These are phyloP conservation scores for Ambrosia artemisiifolia DNA, from an alignment of 129 eudicot genomes.

Conservation along the genomic window DNA sequence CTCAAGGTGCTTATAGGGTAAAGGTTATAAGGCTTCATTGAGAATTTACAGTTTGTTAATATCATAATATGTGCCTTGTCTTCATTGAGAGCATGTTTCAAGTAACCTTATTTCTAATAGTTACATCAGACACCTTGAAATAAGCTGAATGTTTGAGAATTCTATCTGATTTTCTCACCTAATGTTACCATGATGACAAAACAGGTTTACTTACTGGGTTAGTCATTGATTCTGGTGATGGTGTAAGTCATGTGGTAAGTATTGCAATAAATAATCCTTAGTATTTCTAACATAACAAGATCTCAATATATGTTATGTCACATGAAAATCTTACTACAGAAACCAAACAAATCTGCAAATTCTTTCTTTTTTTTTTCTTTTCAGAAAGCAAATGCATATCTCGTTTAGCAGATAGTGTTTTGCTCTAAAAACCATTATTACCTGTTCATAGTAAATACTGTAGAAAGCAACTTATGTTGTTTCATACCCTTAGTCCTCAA, in stretches of 20 bases:
- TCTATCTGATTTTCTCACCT: neutral
- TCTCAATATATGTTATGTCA: neutral
- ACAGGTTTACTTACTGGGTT: constrained; percentile 95
- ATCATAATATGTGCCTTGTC: neutral
- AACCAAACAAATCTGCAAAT: neutral
- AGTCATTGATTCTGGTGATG: constrained; percentile 98
- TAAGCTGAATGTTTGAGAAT: constrained; percentile 10
- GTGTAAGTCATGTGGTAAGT: constrained; percentile 97
- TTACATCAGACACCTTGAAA: neutral
- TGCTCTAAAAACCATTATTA: neutral
- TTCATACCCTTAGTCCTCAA: neutral
- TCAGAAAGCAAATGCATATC: neutral
- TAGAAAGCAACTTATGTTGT: constrained; percentile 6
- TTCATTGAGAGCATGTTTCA: constrained; percentile 6
- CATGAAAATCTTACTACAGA: constrained; percentile 1
- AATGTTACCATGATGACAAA: constrained; percentile 15
- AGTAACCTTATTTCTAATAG: neutral
- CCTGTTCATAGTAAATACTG: neutral
- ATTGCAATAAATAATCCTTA: constrained; percentile 1
- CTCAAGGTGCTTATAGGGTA: constrained; percentile 95
- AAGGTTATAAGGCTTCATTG: constrained; percentile 11
- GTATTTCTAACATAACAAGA: constrained; percentile 15
- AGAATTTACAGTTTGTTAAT: constrained; percentile 5
- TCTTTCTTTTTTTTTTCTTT: too few relatives aligned
- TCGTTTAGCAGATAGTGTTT: neutral